Conservation (phyloP, 176 grass and related monocot species). For the Bonia amplexicaulis region DNA sequence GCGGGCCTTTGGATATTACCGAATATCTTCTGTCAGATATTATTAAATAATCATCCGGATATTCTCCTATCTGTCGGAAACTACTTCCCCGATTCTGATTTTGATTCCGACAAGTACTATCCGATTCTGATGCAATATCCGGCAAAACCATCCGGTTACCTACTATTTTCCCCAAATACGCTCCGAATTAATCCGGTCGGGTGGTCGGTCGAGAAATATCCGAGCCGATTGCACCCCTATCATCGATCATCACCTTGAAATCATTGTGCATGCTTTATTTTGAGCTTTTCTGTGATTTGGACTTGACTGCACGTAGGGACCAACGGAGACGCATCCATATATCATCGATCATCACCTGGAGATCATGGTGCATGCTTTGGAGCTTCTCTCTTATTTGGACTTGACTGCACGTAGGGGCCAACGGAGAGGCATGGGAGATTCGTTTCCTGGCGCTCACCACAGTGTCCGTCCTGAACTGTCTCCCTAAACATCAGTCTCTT, state of each 20-base stretch:
- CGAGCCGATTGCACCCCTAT: too few relatives aligned
- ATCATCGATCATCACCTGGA: background rate
- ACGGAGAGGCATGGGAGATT: background rate
- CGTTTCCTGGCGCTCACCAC: background rate
- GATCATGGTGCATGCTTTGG: background rate
- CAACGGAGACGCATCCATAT: background rate
- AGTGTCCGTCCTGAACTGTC: background rate
- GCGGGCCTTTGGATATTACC: too few relatives aligned
- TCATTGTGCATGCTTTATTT: background rate
- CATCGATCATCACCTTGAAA: background rate
- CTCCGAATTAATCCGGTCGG: too few relatives aligned
- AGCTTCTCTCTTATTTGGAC: background rate
- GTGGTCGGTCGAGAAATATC: too few relatives aligned
- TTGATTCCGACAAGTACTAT: too few relatives aligned
- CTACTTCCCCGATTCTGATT: too few relatives aligned
- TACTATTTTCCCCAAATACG: too few relatives aligned
- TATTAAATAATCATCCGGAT: too few relatives aligned
- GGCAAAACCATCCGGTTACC: too few relatives aligned
- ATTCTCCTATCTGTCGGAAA: too few relatives aligned
- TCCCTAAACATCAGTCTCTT: background rate
- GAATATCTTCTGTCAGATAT: too few relatives aligned
- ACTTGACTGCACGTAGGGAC: slow-evolving; percentile 4
- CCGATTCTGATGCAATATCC: too few relatives aligned
- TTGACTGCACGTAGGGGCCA: background rate
- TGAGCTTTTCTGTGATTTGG: background rate